Conservation (phyloP, 1,139 yeast genomes). For the Hansenula sp. region DNA sequence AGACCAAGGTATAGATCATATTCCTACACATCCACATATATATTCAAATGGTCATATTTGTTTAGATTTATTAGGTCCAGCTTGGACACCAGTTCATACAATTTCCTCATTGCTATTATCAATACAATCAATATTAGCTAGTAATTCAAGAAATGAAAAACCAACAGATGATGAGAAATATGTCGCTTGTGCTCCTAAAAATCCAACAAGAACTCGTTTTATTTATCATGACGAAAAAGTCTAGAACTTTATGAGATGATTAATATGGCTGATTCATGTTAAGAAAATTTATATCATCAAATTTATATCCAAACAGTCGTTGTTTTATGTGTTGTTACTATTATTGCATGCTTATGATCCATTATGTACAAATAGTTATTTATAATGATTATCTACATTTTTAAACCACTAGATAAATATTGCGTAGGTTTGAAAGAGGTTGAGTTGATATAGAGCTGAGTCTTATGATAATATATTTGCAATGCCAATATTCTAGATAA, state of each 20-base stretch:
- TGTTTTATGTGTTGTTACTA: too few species aligned
- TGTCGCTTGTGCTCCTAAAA: constrained; percentile 46
- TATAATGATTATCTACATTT: too few species aligned
- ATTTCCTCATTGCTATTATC: constrained; percentile 51
- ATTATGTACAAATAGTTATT: too few species aligned
- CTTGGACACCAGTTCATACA: constrained; percentile 71
- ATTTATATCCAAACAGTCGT: too few species aligned
- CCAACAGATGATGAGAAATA: constrained; percentile 47
- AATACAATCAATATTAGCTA: constrained; percentile 59
- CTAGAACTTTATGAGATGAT: constrained; percentile 8
- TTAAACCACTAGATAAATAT: too few species aligned
- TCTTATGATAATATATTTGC: too few species aligned
- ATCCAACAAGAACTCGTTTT: constrained; percentile 50
- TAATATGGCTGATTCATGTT: too few species aligned
- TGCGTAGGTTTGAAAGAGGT: too few species aligned
- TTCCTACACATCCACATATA: constrained; percentile 68
- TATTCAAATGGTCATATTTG: constrained; percentile 76
- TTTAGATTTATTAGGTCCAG: constrained; percentile 55
- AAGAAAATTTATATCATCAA: too few species aligned
- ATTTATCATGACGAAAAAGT: constrained; percentile 54
- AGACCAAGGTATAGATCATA: constrained; percentile 24
- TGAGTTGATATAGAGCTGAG: too few species aligned
- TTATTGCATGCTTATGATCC: too few species aligned
- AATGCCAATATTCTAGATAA: too few species aligned
- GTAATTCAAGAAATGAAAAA: constrained; percentile 39